These are phyloP conservation scores for Vigna unguiculata DNA, from an alignment of 306 rosid genomes.

Conservation along the genomic window DNA sequence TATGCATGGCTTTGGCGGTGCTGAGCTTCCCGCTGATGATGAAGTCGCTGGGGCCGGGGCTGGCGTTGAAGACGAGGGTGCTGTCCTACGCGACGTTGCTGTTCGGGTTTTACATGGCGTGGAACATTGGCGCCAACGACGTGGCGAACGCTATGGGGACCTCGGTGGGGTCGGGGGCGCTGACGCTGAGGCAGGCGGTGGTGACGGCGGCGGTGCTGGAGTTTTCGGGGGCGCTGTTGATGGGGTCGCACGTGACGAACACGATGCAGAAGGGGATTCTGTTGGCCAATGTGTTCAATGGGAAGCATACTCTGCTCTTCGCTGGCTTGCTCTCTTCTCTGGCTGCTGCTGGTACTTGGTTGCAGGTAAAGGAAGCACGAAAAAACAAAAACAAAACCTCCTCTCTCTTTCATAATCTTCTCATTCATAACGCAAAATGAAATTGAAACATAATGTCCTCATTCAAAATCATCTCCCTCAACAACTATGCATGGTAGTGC, in stretches of 20 bases:
- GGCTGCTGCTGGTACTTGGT: constrained; percentile 99
- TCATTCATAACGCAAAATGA: too few species aligned
- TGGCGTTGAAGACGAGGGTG: constrained; percentile 65
- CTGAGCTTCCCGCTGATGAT: constrained; percentile 70
- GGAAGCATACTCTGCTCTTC: constrained; percentile 72
- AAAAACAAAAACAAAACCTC: too few species aligned
- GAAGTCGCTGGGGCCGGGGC: constrained; percentile 72
- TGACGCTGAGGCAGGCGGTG: constrained; percentile 88
- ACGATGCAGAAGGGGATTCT: constrained; percentile 98
- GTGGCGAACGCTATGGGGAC: constrained; percentile 99
- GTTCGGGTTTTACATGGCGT: constrained; percentile 98
- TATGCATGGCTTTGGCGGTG: constrained; percentile 73
- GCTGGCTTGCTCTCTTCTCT: constrained; percentile 93
- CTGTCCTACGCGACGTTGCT: constrained; percentile 71
- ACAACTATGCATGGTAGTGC: too few species aligned
- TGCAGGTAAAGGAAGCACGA: constrained; percentile 62
- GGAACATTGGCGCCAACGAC: constrained; percentile 99
- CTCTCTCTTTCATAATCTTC: too few species aligned
- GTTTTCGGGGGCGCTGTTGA: constrained; percentile 83
- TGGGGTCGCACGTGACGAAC: constrained; percentile 92
- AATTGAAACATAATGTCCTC: too few species aligned
- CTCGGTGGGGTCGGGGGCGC: constrained; percentile 94
- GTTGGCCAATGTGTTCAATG: constrained; percentile 77
- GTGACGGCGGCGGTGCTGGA: constrained; percentile 86
- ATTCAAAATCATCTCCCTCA: too few species aligned